These are phyloP conservation scores for Blastomyces emzantsi DNA, from an alignment of 2,329 filamentous ascomycete species.

Conservation along the genomic window DNA sequence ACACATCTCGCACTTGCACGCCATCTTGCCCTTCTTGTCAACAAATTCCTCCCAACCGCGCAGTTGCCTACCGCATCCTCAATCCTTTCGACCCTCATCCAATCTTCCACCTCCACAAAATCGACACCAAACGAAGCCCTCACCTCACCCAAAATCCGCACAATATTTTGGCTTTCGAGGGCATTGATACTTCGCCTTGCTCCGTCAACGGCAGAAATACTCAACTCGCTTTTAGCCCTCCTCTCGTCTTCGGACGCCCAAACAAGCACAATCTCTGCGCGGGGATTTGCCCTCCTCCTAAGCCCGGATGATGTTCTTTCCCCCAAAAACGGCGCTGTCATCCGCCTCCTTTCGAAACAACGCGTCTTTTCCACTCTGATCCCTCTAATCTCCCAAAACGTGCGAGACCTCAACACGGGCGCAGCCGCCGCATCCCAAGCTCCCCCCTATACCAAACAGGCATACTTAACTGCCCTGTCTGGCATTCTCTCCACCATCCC, in stretches of 20 bases:
- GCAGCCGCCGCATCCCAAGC: slow-evolving; percentile 16
- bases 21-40: slow-evolving; percentile 34
- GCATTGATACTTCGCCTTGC: slow-evolving; percentile 48
- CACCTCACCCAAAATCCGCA: slow-evolving; percentile 40
- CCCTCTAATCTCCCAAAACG: slow-evolving; percentile 47
- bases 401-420: slow-evolving; percentile 36
- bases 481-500: slow-evolving; percentile 53
- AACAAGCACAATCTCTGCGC: slow-evolving; percentile 45
- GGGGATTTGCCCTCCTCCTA: slow-evolving; percentile 51
- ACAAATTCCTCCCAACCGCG: slow-evolving; percentile 34
- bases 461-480: slow-evolving; percentile 55
- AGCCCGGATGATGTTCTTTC: slow-evolving; percentile 53
- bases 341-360: slow-evolving; percentile 55
- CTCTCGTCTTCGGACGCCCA: slow-evolving; percentile 37
- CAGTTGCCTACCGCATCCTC: slow-evolving; percentile 26
- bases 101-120: slow-evolving; percentile 23
- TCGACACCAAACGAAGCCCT: slow-evolving; percentile 16
- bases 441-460: slow-evolving; percentile 41
- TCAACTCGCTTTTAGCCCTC: slow-evolving; percentile 42
- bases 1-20: slow-evolving; percentile 36
- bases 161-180: slow-evolving; percentile 54
- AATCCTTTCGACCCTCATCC: slow-evolving; percentile 28
- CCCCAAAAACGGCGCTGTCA: slow-evolving; percentile 51
- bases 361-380: slow-evolving; percentile 53
- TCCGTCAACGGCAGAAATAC: slow-evolving; percentile 42